A percentile compares a stretch with the other conserved stretches of the same genome.
Evolutionary conservation across 257 asterid species (phyloP).

Genomic region (Solanum arcanum): DNA sequence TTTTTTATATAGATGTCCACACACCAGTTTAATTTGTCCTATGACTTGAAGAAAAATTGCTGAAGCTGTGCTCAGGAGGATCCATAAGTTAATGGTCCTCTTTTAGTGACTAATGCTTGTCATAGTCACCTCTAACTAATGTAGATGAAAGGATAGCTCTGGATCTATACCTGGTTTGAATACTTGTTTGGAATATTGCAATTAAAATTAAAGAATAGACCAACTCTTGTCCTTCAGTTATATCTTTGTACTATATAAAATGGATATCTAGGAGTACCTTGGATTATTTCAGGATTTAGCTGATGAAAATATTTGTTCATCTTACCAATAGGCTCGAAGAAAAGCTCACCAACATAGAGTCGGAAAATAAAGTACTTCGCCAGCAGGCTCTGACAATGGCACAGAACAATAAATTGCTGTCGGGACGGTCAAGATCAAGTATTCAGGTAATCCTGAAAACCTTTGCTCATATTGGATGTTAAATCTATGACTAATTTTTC

Average conservation of each 20-base stretch:
- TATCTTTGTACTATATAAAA: background rate
- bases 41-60: background rate
- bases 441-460: constrained; percentile 79
- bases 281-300: background rate
- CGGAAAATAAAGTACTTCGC: constrained; percentile 58
- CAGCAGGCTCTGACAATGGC: constrained; percentile 99
- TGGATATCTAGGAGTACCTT: background rate
- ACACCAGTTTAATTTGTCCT: background rate
- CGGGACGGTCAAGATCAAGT: constrained; percentile 81
- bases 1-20: background rate
- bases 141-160: background rate
- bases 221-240: background rate
- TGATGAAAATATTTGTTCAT: constrained; percentile 8
- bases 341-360: constrained; percentile 81
- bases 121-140: background rate
- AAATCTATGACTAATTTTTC: constrained; percentile 43
- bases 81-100: background rate
- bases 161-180: background rate
- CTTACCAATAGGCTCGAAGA: constrained; percentile 61
- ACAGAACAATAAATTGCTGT: constrained; percentile 56
- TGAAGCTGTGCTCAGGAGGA: background rate
- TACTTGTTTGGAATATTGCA: background rate
- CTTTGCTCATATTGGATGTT: background rate
- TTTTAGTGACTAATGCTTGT: background rate
- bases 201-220: background rate